Percentiles rank a stretch among this genome's conserved stretches.
phyloP scores from a whole-genome alignment of 2,329 filamentous ascomycete species.

The Basipetospora chlamydospora region DNA sequence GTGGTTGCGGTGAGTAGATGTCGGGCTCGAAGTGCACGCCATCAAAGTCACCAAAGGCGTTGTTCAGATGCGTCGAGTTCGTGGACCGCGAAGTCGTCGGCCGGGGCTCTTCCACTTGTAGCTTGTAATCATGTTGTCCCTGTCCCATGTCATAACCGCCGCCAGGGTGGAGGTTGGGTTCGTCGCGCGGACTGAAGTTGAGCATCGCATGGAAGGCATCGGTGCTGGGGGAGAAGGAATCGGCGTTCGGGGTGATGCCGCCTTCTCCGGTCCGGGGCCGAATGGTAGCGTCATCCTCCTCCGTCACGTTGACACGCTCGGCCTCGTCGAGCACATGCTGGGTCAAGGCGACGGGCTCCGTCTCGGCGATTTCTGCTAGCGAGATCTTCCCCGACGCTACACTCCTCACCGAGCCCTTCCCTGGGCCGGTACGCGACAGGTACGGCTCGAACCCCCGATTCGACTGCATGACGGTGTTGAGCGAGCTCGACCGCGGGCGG shows the following conservation, averaged over 20 bases:
- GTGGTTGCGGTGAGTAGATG: conserved; percentile 10
- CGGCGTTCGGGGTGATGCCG: background rate
- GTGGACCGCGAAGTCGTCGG: conserved; percentile 34
- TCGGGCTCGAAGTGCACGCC: conserved; percentile 59
- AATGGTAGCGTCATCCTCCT: conserved; percentile 24
- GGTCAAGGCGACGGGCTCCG: conserved; percentile 36
- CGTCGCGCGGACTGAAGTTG: conserved; percentile 10
- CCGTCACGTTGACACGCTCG: conserved; percentile 24
- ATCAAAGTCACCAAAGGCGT: conserved; percentile 68
- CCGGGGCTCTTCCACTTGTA: conserved; percentile 12
- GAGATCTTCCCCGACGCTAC: conserved; percentile 34
- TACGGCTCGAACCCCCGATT: conserved; percentile 16
- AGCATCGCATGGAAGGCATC: conserved; percentile 21
- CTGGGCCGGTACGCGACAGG: conserved; percentile 36
- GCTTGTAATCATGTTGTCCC: too few relatives aligned
- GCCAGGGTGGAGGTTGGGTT: too few relatives aligned
- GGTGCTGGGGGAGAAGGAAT: conserved; percentile 13
- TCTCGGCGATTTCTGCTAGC: conserved; percentile 42
- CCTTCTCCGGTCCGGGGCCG: conserved; percentile 13
- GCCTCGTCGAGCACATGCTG: conserved; percentile 38
- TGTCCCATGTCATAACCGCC: too few relatives aligned
- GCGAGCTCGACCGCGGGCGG: conserved; percentile 2
- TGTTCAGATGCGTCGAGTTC: conserved; percentile 51
- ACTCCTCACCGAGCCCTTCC: conserved; percentile 38
- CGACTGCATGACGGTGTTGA: conserved; percentile 14